Evolutionary conservation across 2,329 filamentous ascomycete genomes (phyloP), one percentile per base, ranked within the genome.

Genomic region (Trichoderma gracile): DNA sequence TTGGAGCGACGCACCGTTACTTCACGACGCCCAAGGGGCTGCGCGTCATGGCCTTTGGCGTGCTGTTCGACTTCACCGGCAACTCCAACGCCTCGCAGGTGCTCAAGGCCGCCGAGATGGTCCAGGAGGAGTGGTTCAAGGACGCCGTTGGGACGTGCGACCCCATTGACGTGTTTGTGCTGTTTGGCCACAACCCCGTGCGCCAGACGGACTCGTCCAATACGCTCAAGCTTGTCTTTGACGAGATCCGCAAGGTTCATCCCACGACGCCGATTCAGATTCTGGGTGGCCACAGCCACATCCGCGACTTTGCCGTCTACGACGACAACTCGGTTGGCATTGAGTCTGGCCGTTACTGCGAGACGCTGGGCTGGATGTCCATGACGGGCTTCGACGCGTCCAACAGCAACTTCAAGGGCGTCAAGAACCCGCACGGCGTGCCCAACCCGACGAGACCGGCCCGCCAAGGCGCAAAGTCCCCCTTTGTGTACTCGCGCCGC

Each of bases 291-390:
- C 87, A 89, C 74, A 83, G 79, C 43, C 87, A 89, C 71, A 82
- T 88, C 66, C 84, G 88, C 17, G 87, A 90, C 71, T 88, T 89
- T 71, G 80, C 80, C 19, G 83, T 88, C 2, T 88, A 85, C 67
- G 87, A 90, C 70, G 80, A 84, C 63, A 82, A 81, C 69, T 82
- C 84, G 6, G 86, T 86, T 5, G 86, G 81, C 0, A 77, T 89
- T 9, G 86, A 88, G 69, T 85, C 86, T 3, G 86, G 85, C 6
- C 81, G 85, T 59, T 90, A 89, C 74, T 89, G 87, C 71, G 87
- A 90, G 75, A 89, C 87, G 1, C 78, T 89, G 0, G 87, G 87
- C 25, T 90, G 86, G 84, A 72, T 89, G 23, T 83, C 86, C n/a
- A 82, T 89, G 76, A 82, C 81, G 56, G 87, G 87, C 17, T 82